Conservation (phyloP, 1,284 basidiomycete genomes). For the Cutaneotrichosporon sp. region DNA sequence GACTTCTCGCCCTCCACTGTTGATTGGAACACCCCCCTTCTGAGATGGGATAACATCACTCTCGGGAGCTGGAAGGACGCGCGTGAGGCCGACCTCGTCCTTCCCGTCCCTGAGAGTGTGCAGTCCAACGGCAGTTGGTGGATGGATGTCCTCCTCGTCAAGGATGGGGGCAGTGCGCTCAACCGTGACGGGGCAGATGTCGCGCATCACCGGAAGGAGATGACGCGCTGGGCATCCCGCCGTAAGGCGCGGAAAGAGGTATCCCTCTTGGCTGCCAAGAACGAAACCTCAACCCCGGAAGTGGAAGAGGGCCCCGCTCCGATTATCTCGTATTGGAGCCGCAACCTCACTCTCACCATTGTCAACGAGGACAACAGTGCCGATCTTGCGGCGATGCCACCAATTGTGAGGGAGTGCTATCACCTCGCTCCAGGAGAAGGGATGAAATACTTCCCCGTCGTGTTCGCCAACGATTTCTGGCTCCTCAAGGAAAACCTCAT, state of each 20-base stretch:
- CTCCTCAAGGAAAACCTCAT: slow-evolving; percentile 70
- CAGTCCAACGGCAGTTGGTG: slow-evolving; percentile 67
- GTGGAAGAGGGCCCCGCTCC: slow-evolving; percentile 30
- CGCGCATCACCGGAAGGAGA: slow-evolving; percentile 76
- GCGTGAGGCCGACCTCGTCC: slow-evolving; percentile 63
- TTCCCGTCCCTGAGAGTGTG: slow-evolving; percentile 77
- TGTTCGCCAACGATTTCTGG: slow-evolving; percentile 97
- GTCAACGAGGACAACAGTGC: slow-evolving; percentile 67
- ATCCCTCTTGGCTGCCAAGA: slow-evolving; percentile 65
- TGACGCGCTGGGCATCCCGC: slow-evolving; percentile 78
- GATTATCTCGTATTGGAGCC: slow-evolving; percentile 72
- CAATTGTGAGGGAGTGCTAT: slow-evolving; percentile 58
- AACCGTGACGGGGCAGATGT: slow-evolving; percentile 62
- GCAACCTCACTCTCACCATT: slow-evolving; percentile 85
- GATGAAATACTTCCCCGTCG: slow-evolving; percentile 71
- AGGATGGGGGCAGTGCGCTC: slow-evolving; percentile 60
- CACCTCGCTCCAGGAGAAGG: slow-evolving; percentile 56
- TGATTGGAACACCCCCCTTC: slow-evolving; percentile 48
- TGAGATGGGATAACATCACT: slow-evolving; percentile 72
- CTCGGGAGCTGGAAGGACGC: slow-evolving; percentile 77
- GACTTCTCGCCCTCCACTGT: slow-evolving; percentile 52
- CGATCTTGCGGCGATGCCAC: slow-evolving; percentile 63
- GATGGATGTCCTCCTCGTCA: slow-evolving; percentile 80
- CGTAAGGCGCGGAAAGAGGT: slow-evolving; percentile 74
- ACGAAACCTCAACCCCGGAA: slow-evolving; percentile 49